These are phyloP conservation scores for Lepidium africanum DNA, from an alignment of 345 rosid species.

Conservation along the genomic window DNA sequence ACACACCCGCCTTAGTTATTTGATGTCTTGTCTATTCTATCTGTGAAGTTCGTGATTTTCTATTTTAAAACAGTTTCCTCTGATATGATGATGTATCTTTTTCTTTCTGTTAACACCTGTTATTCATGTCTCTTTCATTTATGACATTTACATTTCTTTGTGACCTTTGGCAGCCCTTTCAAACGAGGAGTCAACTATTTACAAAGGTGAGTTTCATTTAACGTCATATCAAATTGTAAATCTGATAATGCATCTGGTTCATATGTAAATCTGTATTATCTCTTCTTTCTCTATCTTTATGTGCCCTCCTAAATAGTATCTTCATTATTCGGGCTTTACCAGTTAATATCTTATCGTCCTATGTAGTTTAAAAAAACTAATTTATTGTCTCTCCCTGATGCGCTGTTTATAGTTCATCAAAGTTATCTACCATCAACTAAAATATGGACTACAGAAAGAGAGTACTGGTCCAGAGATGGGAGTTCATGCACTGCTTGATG, in stretches of 20 bases:
- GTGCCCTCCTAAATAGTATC: not conserved
- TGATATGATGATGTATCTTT: not conserved
- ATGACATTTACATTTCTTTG: not conserved
- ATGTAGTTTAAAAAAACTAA: not conserved
- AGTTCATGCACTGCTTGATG: constrained; percentile 54
- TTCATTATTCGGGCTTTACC: not conserved
- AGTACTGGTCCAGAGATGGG: constrained; percentile 38
- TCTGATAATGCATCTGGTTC: constrained; percentile 1
- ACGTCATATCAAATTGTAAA: not conserved
- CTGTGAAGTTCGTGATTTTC: not conserved
- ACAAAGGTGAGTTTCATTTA: constrained; percentile 46
- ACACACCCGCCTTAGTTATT: not conserved
- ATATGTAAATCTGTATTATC: not conserved
- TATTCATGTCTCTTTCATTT: constrained; percentile 4
- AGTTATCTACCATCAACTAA: constrained; percentile 79
- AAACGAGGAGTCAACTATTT: constrained; percentile 69
- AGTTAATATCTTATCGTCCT: not conserved
- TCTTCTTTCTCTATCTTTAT: not conserved
- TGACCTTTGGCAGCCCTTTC: constrained; percentile 64
- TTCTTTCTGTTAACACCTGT: not conserved
- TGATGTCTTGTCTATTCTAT: not conserved
- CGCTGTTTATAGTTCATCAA: constrained; percentile 56
- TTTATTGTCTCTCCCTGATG: not conserved
- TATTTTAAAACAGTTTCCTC: not conserved
- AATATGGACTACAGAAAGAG: constrained; percentile 78